Evolutionary conservation across 148 eudicot species (phyloP), one percentile per base, ranked within the genome.

Genomic region (Diospyros lotus): DNA sequence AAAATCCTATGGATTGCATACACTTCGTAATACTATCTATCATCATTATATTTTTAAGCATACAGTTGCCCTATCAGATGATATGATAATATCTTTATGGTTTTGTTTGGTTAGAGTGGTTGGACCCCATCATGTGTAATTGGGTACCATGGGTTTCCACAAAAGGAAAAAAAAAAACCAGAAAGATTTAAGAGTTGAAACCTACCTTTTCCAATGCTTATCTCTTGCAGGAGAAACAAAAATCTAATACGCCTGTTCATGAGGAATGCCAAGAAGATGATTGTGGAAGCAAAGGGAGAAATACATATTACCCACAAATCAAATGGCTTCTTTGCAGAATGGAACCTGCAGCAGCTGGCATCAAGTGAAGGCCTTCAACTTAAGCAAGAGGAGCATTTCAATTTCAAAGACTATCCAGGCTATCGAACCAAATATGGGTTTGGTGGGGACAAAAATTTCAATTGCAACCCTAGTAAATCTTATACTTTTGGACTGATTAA

Each of bases 231-330:
- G 75, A 77, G 28, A 82, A 91, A 87, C 43, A 81, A 66, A 75
- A 69, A 18, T 0, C 83, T 89, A 64, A 83, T 91, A 28, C 41
- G 73, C 7, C 90, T 85, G 41, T 91, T 91, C 78, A 86, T 88
- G n/a, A 71, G 50, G 65, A 89, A 81, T 74, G 91, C 92, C 45
- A 79, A 86, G 28, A 78, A 75, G 62, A 85, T 91, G 90, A 74
- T 76, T 0, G 28, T 88, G 62, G 73, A 79, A 46, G 67, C 72
- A 2, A 15, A 73, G 52, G 92, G 92, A 17, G 90, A 91, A 85
- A 75, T 89, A 64, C 93, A 91, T 18, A 82, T 88, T 5, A 86
- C 44, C 51, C 97, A 91, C 86, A 88, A 89, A 82, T 85, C 5
- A 72, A 81, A 0, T 15, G 11, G 9, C 90, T 92, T 43, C 89